Conservation (phyloP, 2,329 filamentous ascomycete genomes). For the Elsinoe arachidis region DNA sequence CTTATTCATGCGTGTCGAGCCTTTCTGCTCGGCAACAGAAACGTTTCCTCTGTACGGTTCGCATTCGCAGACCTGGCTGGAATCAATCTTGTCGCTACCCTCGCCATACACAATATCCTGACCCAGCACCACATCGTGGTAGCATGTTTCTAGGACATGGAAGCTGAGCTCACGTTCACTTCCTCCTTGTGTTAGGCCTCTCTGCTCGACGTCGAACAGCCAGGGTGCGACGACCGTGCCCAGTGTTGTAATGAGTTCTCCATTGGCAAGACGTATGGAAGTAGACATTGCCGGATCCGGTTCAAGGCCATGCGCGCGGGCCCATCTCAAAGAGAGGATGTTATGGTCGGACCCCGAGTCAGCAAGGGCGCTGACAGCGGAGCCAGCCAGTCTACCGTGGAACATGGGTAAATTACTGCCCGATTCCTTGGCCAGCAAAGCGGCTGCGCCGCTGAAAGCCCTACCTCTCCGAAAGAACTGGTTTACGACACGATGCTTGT, state of each 20-base stretch:
- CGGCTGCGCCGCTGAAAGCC: too few relatives aligned
- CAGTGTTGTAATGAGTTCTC: not conserved
- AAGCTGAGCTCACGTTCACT: too few relatives aligned
- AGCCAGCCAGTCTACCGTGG: not conserved
- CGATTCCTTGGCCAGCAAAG: too few relatives aligned
- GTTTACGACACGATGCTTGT: too few relatives aligned
- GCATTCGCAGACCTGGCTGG: too few relatives aligned
- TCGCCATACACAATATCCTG: not conserved
- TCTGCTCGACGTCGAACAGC: not conserved
- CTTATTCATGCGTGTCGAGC: too few relatives aligned
- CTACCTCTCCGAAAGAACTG: too few relatives aligned
- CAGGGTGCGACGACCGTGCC: not conserved
- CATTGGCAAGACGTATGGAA: not conserved
- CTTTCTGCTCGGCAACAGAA: too few relatives aligned
- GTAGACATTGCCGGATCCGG: not conserved
- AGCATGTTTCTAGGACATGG: not conserved
- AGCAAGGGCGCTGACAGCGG: not conserved
- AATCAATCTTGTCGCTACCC: too few relatives aligned
- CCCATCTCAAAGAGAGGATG: not conserved
- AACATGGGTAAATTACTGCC: not conserved
- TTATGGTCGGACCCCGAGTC: not conserved
- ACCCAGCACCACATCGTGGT: not conserved
- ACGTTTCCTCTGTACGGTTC: too few relatives aligned
- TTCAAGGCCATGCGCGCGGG: not conserved
- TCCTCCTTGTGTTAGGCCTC: too few relatives aligned